phyloP scores from a whole-genome alignment of 2,329 filamentous ascomycete genomes.

The Botrytis tulipae region DNA sequence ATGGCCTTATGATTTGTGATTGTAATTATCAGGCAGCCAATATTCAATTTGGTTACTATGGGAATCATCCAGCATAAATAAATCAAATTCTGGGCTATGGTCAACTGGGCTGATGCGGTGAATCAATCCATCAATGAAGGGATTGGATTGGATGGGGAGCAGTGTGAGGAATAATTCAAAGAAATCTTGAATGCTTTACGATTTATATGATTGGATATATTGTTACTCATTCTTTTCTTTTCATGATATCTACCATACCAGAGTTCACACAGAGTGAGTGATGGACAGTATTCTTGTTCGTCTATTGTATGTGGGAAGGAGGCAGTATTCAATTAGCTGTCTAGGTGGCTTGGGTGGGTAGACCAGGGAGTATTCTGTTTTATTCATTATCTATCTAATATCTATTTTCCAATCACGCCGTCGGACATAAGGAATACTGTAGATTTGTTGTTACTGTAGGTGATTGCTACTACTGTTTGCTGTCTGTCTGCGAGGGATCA shows the following conservation, averaged over 20 bases:
- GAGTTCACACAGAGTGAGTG: not conserved
- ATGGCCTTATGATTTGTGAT: slow-evolving; percentile 7
- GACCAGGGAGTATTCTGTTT: not conserved
- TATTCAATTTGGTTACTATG: slow-evolving; percentile 6
- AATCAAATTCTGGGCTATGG: slow-evolving; percentile 1
- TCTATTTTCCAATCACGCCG: not conserved
- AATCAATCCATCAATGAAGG: not conserved
- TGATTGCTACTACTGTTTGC: not conserved
- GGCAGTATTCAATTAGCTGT: not conserved
- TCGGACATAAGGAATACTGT: not conserved
- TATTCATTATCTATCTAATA: not conserved
- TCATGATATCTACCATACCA: not conserved
- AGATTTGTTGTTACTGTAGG: not conserved
- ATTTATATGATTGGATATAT: not conserved
- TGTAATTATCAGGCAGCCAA: not conserved
- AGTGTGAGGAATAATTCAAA: not conserved
- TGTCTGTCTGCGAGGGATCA: not conserved
- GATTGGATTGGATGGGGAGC: not conserved
- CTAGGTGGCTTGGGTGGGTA: not conserved
- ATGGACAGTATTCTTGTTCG: not conserved
- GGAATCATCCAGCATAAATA: slow-evolving; percentile 9
- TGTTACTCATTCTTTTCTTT: not conserved
- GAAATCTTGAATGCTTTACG: not conserved
- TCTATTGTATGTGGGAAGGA: not conserved
- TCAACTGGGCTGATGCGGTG: not conserved